These are phyloP conservation scores for Pyronema omphalodes DNA, from an alignment of 495 filamentous ascomycete species.

Conservation along the genomic window DNA sequence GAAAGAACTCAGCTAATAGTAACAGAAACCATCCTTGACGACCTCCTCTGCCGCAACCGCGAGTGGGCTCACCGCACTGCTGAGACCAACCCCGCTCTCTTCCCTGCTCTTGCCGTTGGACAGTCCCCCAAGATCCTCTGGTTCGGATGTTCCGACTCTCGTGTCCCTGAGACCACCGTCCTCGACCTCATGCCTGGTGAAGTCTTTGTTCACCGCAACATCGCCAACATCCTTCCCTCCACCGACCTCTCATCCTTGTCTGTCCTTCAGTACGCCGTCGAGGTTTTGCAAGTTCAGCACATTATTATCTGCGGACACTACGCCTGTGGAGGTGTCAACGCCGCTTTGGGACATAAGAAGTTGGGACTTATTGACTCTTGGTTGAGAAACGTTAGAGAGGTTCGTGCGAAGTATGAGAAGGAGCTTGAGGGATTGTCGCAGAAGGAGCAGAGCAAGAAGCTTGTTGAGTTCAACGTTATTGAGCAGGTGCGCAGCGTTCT, in stretches of 20 bases:
- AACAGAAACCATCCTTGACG: slow-evolving; percentile 24
- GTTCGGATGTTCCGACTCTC: slow-evolving; percentile 46
- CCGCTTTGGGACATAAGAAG: slow-evolving; percentile 39
- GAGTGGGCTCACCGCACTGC: slow-evolving; percentile 36
- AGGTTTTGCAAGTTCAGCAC: slow-evolving; percentile 38
- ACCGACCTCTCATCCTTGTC: slow-evolving; percentile 42
- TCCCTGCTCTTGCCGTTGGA: slow-evolving; percentile 33
- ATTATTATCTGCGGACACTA: slow-evolving; percentile 48
- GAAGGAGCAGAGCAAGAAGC: slow-evolving; percentile 31
- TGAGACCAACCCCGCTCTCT: slow-evolving; percentile 36
- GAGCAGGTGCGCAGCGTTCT: slow-evolving; percentile 41
- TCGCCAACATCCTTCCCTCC: slow-evolving; percentile 42
- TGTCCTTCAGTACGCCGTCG: slow-evolving; percentile 44
- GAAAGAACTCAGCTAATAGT: no score
- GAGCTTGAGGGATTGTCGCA: slow-evolving; percentile 35
- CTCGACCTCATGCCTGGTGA: slow-evolving; percentile 41
- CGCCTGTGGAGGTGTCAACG: slow-evolving; percentile 45
- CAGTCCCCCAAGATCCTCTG: slow-evolving; percentile 44
- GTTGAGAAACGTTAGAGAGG: slow-evolving; percentile 43
- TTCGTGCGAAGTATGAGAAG: slow-evolving; percentile 37
- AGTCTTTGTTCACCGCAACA: slow-evolving; percentile 45
- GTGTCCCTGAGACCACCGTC: slow-evolving; percentile 43
- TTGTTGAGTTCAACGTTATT: slow-evolving; percentile 41
- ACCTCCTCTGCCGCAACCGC: slow-evolving; percentile 36
- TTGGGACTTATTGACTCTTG: slow-evolving; percentile 41